Evolutionary conservation across 768 basidiomycete species (phyloP), one percentile per base, ranked within the genome.

Genomic region (Nidularia sp.): DNA sequence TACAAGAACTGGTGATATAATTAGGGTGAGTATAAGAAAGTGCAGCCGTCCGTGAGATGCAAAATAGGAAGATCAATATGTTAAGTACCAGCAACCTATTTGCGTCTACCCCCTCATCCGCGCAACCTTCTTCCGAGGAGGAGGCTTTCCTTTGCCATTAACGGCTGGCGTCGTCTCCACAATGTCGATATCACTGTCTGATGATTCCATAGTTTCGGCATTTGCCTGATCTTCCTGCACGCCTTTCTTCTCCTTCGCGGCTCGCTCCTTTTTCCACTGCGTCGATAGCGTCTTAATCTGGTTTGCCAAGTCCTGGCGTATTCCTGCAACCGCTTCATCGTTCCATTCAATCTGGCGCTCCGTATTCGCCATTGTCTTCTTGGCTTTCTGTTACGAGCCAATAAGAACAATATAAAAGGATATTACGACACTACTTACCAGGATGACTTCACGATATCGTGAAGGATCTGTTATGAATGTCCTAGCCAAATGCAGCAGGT

Each of bases 401-500:
- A 43, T 36, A 22, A 48, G 29, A 7, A 35, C 13, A 32, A n/a
- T 34, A 9, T 42, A 25, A 42, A 15, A 34, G 48, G 46, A 35
- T 34, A 49, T 52, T 31, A 22, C 9, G 6, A 6, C 13, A 25
- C 42, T 32, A 63, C 69, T 32, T 59, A 78, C 77, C 54, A 74
- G 62, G 45, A 91, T 85, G 33, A 76, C 67, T 6, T 72, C 56
- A 49, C 75, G 71, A 52, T 85, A 81, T 13, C 68, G 62, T 0
- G 66, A 61, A 0, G 92, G 88, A 49, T 87, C 69, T 6, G 63
- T 69, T 67, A 97, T 80, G 62, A 98, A 90, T 0, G 80, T 82
- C 58, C 84, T 74, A 6, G 86, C 88, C 48, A 92, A 92, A 62
- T 98, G 93, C 8, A 98, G 73, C 9, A 98, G 76, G 66, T 91